Evolutionary conservation across 495 filamentous ascomycete genomes (phyloP).

Genomic region (Penicillium turbatum): DNA sequence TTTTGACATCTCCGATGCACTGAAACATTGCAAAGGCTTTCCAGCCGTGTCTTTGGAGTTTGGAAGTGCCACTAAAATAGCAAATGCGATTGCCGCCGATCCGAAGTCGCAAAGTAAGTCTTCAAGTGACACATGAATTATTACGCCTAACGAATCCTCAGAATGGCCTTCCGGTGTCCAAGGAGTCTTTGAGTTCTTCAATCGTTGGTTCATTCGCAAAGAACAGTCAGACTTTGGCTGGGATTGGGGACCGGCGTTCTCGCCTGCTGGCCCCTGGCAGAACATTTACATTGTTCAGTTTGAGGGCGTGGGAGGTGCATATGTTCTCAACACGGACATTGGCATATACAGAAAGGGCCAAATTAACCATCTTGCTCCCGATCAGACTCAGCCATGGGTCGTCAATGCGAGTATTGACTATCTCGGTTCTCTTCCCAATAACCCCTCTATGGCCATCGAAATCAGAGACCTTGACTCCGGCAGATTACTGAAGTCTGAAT

Average conservation of each 20-base stretch:
- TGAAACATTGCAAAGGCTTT: slow-evolving; percentile 41
- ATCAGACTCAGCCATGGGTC: slow-evolving; percentile 61
- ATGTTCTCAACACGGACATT: slow-evolving; percentile 55
- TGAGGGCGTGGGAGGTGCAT: slow-evolving; percentile 33
- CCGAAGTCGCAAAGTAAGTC: slow-evolving; percentile 48
- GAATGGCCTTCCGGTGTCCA: slow-evolving; percentile 48
- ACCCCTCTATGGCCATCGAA: slow-evolving; percentile 48
- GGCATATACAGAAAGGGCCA: slow-evolving; percentile 61
- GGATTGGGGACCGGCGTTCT: slow-evolving; percentile 68
- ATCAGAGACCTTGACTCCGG: slow-evolving; percentile 47
- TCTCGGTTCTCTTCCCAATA: slow-evolving; percentile 48
- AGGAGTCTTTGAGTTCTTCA: slow-evolving; percentile 41
- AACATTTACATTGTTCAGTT: slow-evolving; percentile 58
- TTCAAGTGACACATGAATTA: not conserved
- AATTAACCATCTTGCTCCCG: slow-evolving; percentile 55
- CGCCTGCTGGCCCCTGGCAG: slow-evolving; percentile 63
- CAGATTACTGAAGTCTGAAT: slow-evolving; percentile 42
- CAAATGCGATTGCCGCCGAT: slow-evolving; percentile 50
- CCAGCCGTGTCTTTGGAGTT: slow-evolving; percentile 50
- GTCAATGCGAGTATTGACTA: slow-evolving; percentile 67
- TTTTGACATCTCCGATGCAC: slow-evolving; percentile 57
- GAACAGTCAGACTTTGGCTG: slow-evolving; percentile 69
- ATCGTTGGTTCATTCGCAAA: slow-evolving; percentile 62
- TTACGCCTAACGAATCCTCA: slow-evolving; percentile 6
- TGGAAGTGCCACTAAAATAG: slow-evolving; percentile 52